Conservation (phyloP, 495 filamentous ascomycete species). For the Neurospora sp. region DNA sequence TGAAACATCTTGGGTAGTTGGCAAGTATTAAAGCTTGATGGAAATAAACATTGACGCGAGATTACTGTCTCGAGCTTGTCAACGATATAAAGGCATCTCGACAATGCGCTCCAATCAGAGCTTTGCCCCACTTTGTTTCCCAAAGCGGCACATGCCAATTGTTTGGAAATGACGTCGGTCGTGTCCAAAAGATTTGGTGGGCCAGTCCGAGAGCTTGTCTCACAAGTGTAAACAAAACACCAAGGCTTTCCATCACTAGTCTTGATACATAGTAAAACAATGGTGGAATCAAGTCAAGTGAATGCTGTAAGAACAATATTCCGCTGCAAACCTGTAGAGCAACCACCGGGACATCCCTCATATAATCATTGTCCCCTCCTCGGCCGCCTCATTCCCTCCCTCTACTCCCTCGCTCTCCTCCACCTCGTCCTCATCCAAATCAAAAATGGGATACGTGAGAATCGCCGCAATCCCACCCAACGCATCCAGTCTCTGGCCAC, state of each 20-base stretch:
- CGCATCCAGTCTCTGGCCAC: conserved; percentile 74
- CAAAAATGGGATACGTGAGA: conserved; percentile 74
- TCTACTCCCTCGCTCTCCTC: conserved; percentile 33
- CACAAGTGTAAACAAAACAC: neutral
- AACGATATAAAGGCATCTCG: neutral
- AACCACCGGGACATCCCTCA: conserved; percentile 7
- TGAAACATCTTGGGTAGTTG: neutral
- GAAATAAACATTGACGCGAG: neutral
- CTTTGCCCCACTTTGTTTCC: neutral
- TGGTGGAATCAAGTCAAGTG: too few relatives aligned
- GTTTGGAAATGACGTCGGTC: neutral
- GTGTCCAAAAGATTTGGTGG: neutral
- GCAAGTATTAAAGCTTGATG: neutral
- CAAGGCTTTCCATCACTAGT: neutral
- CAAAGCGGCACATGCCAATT: neutral
- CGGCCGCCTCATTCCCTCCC: conserved; percentile 5
- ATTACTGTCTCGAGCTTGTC: neutral
- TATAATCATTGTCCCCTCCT: conserved; percentile 25
- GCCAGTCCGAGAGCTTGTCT: neutral
- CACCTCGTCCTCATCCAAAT: conserved; percentile 59
- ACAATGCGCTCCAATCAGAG: neutral
- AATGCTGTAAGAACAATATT: too few relatives aligned
- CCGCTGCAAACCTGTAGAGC: neutral
- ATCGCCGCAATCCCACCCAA: conserved; percentile 85
- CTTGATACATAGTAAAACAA: too few relatives aligned